Percentiles rank a stretch among this genome's conserved stretches.
Conservation (phyloP, 2,329 filamentous ascomycete genomes). For the Gnomoniopsis smithogilvyi region DNA sequence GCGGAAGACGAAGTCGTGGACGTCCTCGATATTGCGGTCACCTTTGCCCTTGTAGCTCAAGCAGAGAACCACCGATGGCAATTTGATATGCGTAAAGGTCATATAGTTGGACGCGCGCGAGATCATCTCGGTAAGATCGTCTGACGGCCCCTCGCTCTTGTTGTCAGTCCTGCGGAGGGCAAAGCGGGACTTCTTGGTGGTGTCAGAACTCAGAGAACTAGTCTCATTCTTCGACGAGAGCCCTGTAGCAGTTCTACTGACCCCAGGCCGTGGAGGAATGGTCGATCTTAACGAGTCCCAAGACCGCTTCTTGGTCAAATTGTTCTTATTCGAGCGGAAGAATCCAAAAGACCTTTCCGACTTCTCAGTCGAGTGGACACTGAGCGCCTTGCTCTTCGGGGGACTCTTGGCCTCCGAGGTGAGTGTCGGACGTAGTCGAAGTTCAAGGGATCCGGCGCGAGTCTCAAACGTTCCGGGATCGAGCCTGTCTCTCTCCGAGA, state of each 20-base stretch:
- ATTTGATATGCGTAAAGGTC: constrained; percentile 93
- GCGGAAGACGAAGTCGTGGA: constrained; percentile 96
- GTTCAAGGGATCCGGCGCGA: constrained; percentile 71
- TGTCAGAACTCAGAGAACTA: constrained; percentile 34
- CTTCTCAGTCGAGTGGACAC: constrained; percentile 46
- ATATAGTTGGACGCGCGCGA: constrained; percentile 92
- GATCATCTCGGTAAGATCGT: constrained; percentile 97
- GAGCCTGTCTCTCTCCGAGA: constrained; percentile 41
- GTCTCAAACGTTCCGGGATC: constrained; percentile 48
- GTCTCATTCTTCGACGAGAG: constrained; percentile 36
- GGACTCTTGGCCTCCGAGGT: constrained; percentile 46
- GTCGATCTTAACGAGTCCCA: constrained; percentile 51
- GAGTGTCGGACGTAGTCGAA: constrained; percentile 79
- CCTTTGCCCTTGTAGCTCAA: constrained; percentile 96
- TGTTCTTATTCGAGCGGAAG: constrained; percentile 45
- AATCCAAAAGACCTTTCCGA: constrained; percentile 44
- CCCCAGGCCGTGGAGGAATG: constrained; percentile 37
- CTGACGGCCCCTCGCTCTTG: constrained; percentile 64
- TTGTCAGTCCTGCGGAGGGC: constrained; percentile 42
- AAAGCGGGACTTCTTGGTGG: constrained; percentile 54
- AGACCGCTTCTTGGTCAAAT: constrained; percentile 50
- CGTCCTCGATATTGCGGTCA: constrained; percentile 91
- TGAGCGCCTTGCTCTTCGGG: constrained; percentile 45
- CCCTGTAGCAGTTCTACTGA: constrained; percentile 46
- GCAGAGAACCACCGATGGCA: constrained; percentile 92